phyloP scores from a whole-genome alignment of 805 yeast species.

The Hanseniaspora nectarophila region DNA sequence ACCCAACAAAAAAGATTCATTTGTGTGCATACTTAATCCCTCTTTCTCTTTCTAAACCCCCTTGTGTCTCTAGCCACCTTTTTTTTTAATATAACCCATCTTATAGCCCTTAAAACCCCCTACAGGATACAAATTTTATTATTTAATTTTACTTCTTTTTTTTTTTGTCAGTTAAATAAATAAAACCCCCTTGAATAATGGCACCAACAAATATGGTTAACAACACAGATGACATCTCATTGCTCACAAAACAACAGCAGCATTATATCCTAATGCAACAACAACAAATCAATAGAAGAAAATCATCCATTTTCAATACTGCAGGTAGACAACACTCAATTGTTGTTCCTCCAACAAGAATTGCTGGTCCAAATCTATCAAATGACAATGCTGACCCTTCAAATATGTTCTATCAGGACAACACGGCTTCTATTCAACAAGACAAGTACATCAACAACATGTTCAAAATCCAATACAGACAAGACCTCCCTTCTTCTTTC shows the following conservation, averaged over 20 bases:
- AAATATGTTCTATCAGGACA: not conserved
- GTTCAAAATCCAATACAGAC: not conserved
- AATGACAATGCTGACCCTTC: constrained; percentile 19
- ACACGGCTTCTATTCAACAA: no score
- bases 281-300: constrained; percentile 9
- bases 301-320: not conserved
- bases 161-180: no score
- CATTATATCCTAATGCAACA: constrained; percentile 13
- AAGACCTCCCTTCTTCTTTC: not conserved
- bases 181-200: no score
- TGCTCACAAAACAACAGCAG: constrained; percentile 12
- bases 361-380: constrained; percentile 32
- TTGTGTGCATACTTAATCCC: no score
- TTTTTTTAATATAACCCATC: no score
- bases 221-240: not conserved
- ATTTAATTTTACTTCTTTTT: no score
- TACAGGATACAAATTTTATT: no score
- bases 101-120: no score
- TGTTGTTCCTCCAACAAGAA: constrained; percentile 35
- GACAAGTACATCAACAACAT: not conserved
- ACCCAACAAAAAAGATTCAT: no score
- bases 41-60: no score
- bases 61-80: no score
- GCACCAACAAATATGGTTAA: no score
- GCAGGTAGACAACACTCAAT: constrained; percentile 3